Conservation (phyloP, 2,329 filamentous ascomycete species). For the Hypoxylon sp. region DNA sequence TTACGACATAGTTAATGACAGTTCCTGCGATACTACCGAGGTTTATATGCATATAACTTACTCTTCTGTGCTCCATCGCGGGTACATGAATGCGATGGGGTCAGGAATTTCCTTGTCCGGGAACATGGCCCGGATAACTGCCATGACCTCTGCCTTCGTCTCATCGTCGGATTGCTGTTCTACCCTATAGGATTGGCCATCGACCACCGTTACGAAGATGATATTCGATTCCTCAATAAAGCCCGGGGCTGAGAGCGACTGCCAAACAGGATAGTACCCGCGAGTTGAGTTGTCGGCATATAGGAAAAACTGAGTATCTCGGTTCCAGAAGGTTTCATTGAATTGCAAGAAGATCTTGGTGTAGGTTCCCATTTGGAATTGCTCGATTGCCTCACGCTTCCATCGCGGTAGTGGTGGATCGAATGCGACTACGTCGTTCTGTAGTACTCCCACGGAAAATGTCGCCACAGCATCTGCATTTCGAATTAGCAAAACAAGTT, state of each 20-base stretch:
- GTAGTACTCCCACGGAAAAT: conserved; percentile 77
- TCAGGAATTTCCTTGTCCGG: conserved; percentile 69
- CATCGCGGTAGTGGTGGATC: conserved; percentile 71
- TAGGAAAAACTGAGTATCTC: conserved; percentile 61
- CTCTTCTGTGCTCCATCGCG: conserved; percentile 66
- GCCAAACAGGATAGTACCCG: conserved; percentile 71
- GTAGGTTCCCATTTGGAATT: conserved; percentile 78
- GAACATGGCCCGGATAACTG: conserved; percentile 73
- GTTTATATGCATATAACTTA: conserved; percentile 34
- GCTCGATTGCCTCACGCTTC: conserved; percentile 75
- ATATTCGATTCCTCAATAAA: conserved; percentile 75
- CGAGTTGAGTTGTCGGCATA: conserved; percentile 61
- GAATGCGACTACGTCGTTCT: conserved; percentile 72
- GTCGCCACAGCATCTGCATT: conserved; percentile 69
- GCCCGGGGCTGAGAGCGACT: conserved; percentile 70
- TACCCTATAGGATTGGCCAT: conserved; percentile 68
- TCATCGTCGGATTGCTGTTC: conserved; percentile 72
- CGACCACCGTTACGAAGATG: conserved; percentile 75
- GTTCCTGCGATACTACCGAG: background rate
- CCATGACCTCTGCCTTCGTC: conserved; percentile 70
- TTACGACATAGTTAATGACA: conserved; percentile 4
- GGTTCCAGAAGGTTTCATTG: conserved; percentile 75
- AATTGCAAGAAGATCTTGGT: conserved; percentile 82
- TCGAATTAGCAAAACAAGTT: conserved; percentile 40
- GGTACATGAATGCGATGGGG: conserved; percentile 72